Percentiles rank a stretch among this genome's conserved stretches.
phyloP scores from a whole-genome alignment of 768 basidiomycete species.

The Pulveroboletus sp. region DNA sequence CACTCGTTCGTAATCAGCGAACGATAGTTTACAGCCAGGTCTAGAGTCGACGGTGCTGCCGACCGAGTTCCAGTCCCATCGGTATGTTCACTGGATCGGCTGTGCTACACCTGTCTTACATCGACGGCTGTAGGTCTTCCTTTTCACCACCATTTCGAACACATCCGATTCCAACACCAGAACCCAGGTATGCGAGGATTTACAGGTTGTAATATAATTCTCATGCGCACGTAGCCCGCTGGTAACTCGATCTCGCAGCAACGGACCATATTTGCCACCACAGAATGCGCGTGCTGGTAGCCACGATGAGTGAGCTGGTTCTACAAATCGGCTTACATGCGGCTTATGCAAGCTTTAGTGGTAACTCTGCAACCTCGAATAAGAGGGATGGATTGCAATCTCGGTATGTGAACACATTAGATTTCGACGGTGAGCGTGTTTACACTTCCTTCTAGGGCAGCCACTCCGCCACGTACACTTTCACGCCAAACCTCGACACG shows the following conservation, averaged over 20 bases:
- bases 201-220: neutral
- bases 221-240: conserved; percentile 20
- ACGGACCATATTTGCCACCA: conserved; percentile 11
- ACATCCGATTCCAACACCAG: conserved; percentile 28
- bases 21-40: conserved; percentile 5
- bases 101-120: neutral
- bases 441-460: conserved; percentile 5
- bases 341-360: conserved; percentile 7
- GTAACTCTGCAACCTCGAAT: neutral
- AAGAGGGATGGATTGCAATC: conserved; percentile 7
- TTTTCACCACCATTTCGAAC: conserved; percentile 18
- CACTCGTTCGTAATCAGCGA: neutral
- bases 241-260: conserved; percentile 15
- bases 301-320: conserved; percentile 11
- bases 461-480: conserved; percentile 15
- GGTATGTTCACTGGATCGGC: conserved; percentile 14
- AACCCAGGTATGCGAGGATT: conserved; percentile 23
- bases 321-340: neutral
- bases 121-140: conserved; percentile 10
- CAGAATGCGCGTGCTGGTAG: conserved; percentile 1
- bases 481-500: conserved; percentile 14
- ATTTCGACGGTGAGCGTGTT: neutral
- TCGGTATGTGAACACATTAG: conserved; percentile 10
- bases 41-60: conserved; percentile 14
- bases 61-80: conserved; percentile 19